phyloP scores from a whole-genome alignment of 1,139 yeast species.

The Candida sanyaensis region DNA sequence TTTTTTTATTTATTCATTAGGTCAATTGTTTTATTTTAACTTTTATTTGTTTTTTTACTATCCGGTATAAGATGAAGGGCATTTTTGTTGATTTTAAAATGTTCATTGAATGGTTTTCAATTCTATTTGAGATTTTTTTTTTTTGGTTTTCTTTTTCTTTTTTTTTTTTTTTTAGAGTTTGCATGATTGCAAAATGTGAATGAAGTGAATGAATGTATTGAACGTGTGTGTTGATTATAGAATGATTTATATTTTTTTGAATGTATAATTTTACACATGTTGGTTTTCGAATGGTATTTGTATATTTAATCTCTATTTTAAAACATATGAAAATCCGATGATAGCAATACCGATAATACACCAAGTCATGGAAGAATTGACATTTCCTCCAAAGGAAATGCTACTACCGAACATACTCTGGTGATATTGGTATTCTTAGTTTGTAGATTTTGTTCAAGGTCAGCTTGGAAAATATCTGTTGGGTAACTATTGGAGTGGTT shows the following conservation, averaged over 20 bases:
- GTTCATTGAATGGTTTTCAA: not conserved
- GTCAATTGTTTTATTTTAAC: not conserved
- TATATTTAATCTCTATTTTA: conserved; percentile 1
- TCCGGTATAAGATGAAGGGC: no score
- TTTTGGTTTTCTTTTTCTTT: not conserved
- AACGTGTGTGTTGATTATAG: not conserved
- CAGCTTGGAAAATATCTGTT: no score
- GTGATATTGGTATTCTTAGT: no score
- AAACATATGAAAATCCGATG: conserved; percentile 32
- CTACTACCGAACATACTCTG: conserved; percentile 83
- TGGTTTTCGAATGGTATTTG: not conserved
- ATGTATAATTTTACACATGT: not conserved
- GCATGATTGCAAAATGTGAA: not conserved
- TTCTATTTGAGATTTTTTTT: not conserved
- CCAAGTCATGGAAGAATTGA: conserved; percentile 56
- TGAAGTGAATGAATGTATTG: no score
- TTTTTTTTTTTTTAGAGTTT: not conserved
- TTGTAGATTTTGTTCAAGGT: no score
- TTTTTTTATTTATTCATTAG: not conserved
- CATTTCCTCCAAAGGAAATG: conserved; percentile 66
- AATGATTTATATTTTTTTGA: not conserved
- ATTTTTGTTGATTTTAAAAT: not conserved
- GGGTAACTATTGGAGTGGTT: no score
- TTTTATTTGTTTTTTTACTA: no score
- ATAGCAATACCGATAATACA: conserved; percentile 47